A percentile compares a stretch with the other conserved stretches of the same genome.
Evolutionary conservation across 2,329 filamentous ascomycete species (phyloP).

Genomic region (Xylariomycetidae sp.): DNA sequence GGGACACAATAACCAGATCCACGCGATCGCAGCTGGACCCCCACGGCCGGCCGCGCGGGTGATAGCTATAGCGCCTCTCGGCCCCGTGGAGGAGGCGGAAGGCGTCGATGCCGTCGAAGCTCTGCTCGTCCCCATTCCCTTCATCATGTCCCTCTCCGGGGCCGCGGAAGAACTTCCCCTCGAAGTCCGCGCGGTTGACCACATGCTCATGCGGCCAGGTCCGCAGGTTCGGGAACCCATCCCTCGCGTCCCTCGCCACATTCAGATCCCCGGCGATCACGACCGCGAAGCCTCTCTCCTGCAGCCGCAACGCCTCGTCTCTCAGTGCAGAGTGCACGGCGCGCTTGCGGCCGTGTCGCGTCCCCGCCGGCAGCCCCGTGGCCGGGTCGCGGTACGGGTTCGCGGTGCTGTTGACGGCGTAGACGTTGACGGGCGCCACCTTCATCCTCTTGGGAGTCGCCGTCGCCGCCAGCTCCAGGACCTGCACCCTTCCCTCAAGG

Average conservation of each 20-base stretch:
- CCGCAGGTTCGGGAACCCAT: constrained; percentile 39
- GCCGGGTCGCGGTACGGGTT: constrained; percentile 37
- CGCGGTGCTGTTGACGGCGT: constrained; percentile 47
- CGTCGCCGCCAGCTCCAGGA: constrained; percentile 32
- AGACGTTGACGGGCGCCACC: constrained; percentile 45
- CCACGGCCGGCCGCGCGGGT: constrained; percentile 36
- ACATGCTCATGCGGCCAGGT: constrained; percentile 40
- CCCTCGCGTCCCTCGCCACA: constrained; percentile 8
- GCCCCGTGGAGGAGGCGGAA: constrained; percentile 39
- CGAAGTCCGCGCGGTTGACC: constrained; percentile 45
- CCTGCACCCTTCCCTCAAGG: constrained; percentile 42
- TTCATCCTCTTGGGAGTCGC: constrained; percentile 15
- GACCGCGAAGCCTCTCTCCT: constrained; percentile 34
- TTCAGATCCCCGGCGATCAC: constrained; percentile 38
- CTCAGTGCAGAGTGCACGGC: constrained; percentile 39
- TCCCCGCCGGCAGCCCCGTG: constrained; percentile 36
- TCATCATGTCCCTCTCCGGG: constrained; percentile 1
- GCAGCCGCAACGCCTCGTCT: constrained; percentile 35
- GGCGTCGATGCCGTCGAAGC: constrained; percentile 33
- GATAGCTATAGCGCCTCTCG: constrained; percentile 42
- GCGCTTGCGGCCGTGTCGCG: constrained; percentile 45
- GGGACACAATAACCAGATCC: constrained; percentile 43
- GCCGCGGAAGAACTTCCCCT: constrained; percentile 36
- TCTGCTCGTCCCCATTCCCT: constrained; percentile 24
- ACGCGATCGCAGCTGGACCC: constrained; percentile 47